phyloP scores from a whole-genome alignment of 257 asterid species.

The Osmanthus fragrans region DNA sequence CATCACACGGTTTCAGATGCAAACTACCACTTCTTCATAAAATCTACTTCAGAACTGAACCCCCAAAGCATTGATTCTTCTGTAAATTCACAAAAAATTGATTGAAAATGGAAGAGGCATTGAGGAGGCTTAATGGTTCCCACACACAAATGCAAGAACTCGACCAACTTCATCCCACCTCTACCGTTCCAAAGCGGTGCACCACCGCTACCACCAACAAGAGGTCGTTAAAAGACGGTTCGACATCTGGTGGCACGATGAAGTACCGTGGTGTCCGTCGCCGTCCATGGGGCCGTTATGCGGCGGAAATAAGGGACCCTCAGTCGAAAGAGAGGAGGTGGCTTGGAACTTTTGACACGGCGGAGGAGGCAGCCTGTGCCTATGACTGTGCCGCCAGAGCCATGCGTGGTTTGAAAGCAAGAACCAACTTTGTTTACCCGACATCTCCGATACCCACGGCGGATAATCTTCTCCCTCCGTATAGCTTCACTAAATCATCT shows the following conservation, averaged over 20 bases:
- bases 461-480: conserved; percentile 39
- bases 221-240: conserved; percentile 40
- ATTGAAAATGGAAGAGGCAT: conserved; percentile 74
- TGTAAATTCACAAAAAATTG: not conserved
- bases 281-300: conserved; percentile 97
- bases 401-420: conserved; percentile 85
- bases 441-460: conserved; percentile 27
- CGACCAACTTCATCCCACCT: conserved; percentile 23
- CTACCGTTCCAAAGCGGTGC: conserved; percentile 45
- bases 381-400: conserved; percentile 91
- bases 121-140: conserved; percentile 59
- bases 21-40: not conserved
- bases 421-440: conserved; percentile 84
- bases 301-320: conserved; percentile 93
- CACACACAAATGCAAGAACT: conserved; percentile 27
- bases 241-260: conserved; percentile 31
- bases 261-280: conserved; percentile 91
- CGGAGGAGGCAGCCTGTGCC: conserved; percentile 93
- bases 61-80: not conserved
- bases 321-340: conserved; percentile 82
- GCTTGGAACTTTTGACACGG: conserved; percentile 92
- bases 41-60: not conserved
- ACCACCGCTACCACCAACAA: conserved; percentile 33
- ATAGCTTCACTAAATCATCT: conserved; percentile 35
- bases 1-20: conserved; percentile 30